Conservation (phyloP, 352 stramenopile species). For the Thraustochytrium sp. region DNA sequence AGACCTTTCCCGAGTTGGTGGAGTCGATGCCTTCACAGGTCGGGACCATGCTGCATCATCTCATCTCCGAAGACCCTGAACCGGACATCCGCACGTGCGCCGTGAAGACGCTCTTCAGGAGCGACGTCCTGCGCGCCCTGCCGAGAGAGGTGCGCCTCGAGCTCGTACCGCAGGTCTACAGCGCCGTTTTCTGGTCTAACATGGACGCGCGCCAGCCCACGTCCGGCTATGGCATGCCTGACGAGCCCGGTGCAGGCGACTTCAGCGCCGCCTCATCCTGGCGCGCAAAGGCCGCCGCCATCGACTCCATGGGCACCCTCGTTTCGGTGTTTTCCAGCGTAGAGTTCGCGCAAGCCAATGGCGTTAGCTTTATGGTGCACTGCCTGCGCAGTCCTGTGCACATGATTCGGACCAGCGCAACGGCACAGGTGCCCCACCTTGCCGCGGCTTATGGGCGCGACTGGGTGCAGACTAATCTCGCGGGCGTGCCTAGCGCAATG, state of each 20-base stretch:
- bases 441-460: not conserved
- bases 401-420: not conserved
- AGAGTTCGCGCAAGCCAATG: not conserved
- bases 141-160: not conserved
- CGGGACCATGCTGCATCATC: not conserved
- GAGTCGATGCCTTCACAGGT: not conserved
- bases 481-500: not conserved
- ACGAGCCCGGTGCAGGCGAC: not conserved
- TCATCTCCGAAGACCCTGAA: not conserved
- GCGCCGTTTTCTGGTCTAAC: not conserved
- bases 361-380: constrained; percentile 13
- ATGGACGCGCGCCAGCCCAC: not conserved
- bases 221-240: not conserved
- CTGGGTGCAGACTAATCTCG: not conserved
- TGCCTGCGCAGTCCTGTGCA: not conserved
- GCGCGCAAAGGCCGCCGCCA: constrained; percentile 13
- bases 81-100: not conserved
- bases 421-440: not conserved
- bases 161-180: not conserved
- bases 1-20: not conserved
- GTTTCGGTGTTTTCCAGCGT: not conserved
- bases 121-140: not conserved
- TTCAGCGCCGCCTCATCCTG: not conserved
- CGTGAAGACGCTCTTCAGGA: not conserved
- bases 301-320: not conserved